Percentiles rank a stretch among this genome's conserved stretches.
Evolutionary conservation across 2,329 filamentous ascomycete genomes (phyloP).

Genomic region (Septoria petroselini): DNA sequence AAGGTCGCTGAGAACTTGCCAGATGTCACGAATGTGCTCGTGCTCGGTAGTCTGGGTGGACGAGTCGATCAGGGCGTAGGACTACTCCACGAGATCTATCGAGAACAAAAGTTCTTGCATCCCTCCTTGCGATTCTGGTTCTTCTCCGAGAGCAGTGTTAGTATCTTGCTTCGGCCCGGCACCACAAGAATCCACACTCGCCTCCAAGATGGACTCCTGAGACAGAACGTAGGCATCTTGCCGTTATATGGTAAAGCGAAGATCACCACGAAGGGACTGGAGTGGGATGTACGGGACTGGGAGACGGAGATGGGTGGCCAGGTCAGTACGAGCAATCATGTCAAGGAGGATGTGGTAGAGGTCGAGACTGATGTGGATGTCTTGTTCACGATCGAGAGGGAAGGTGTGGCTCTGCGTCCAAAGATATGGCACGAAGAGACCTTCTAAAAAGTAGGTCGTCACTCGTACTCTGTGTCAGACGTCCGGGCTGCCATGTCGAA

Average conservation of each 20-base stretch:
- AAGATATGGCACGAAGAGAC: slow-evolving; percentile 12
- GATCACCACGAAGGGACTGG: slow-evolving; percentile 76
- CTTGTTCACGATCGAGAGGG: slow-evolving; percentile 48
- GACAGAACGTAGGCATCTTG: slow-evolving; percentile 79
- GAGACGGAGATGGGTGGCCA: slow-evolving; percentile 54
- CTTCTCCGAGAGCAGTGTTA: slow-evolving; percentile 75
- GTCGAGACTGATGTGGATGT: slow-evolving; percentile 45
- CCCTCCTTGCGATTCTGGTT: slow-evolving; percentile 63
- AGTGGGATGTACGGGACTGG: slow-evolving; percentile 90
- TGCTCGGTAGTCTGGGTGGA: slow-evolving; percentile 80
- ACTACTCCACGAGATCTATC: slow-evolving; percentile 78
- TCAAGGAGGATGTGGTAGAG: slow-evolving; percentile 41
- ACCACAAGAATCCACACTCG: slow-evolving; percentile 66
- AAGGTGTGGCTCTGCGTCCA: background rate
- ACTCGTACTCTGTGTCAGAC: no score
- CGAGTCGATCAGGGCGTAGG: slow-evolving; percentile 90
- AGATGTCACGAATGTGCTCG: slow-evolving; percentile 55
- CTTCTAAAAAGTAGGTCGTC: background rate
- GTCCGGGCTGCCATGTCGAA: no score
- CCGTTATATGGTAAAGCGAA: slow-evolving; percentile 73
- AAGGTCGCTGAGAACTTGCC: slow-evolving; percentile 48
- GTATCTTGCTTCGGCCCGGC: slow-evolving; percentile 72
- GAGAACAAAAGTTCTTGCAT: slow-evolving; percentile 45
- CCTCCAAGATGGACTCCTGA: slow-evolving; percentile 54
- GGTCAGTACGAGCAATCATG: slow-evolving; percentile 52